Evolutionary conservation across 805 yeast genomes (phyloP).

Genomic region (Lachancea waltii): DNA sequence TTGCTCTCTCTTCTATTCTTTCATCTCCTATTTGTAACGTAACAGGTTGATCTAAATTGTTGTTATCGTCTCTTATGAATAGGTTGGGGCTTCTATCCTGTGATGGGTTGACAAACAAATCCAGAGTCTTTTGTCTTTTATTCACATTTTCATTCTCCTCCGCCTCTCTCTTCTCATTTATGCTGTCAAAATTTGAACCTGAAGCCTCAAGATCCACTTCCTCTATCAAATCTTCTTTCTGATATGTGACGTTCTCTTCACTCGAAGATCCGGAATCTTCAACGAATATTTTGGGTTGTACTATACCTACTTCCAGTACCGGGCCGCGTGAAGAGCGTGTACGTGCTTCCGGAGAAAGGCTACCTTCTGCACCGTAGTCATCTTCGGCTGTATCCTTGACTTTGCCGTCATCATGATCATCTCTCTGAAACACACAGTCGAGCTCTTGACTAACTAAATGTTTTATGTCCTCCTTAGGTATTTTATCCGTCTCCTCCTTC

Average conservation of each 20-base stretch:
- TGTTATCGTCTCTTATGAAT: not conserved
- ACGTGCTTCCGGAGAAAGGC: too few relatives aligned
- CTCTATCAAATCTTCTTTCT: too few relatives aligned
- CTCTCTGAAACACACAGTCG: not conserved
- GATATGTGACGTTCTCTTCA: too few relatives aligned
- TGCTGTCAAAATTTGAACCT: not conserved
- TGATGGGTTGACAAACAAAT: slow-evolving; percentile 4
- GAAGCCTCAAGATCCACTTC: too few relatives aligned
- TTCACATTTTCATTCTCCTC: slow-evolving; percentile 6
- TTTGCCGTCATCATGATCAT: not conserved
- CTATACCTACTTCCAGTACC: not conserved
- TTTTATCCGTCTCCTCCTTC: not conserved
- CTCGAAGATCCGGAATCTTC: not conserved
- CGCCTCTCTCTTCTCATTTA: not conserved
- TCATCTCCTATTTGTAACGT: slow-evolving; percentile 23
- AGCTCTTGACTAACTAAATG: too few relatives aligned
- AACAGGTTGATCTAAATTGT: slow-evolving; percentile 10
- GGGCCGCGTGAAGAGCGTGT: too few relatives aligned
- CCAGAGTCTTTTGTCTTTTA: slow-evolving; percentile 6
- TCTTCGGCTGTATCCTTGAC: too few relatives aligned
- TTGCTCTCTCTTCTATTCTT: slow-evolving; percentile 16
- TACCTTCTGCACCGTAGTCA: too few relatives aligned
- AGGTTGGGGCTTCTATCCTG: not conserved
- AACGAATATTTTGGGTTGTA: slow-evolving; percentile 1
- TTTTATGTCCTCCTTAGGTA: too few relatives aligned